Evolutionary conservation across 768 basidiomycete species (phyloP), one percentile per base, ranked within the genome.

Genomic region (Hemileccinum rubropunctum): DNA sequence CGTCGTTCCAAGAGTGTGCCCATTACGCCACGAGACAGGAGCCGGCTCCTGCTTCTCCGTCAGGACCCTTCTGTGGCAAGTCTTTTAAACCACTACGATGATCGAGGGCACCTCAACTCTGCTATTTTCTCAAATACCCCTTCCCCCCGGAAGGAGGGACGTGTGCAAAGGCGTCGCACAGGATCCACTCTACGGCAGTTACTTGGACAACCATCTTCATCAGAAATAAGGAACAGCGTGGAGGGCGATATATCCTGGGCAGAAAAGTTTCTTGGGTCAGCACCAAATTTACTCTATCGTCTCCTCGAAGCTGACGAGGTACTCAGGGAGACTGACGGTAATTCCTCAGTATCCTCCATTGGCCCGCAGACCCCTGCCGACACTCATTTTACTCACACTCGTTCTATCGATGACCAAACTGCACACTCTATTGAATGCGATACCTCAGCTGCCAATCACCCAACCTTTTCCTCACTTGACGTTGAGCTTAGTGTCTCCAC

Each of bases 221-320:
- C 50, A 26, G 54, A 58, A 14, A 38, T 61, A 14, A 51, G 56
- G 23, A 69, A 73, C 48, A 61, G 73, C 54, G 68, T 61, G 1
- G 86, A 88, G 63, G 82, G 87, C 7, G 88, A 91, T 57, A 88
- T 91, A 47, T 90, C 88, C 2, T 91, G 88, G 88, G 88, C 88
- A 12, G 88, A 91, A 69, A 77, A 79, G 37, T 83, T 80, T 65
- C 72, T 90, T 46, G 78, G 76, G 88, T 89, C 57, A 50, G 81
- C 60, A 0, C 6, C 13, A 23, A 26, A 32, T 35, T 12, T 7
- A 13, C 39, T 33, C 14, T 36, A 33, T 34, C 28, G 9, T 21
- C n/a, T 38, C n/a, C 21, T 30, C 41, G 18, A 37, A 30, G 17
- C 54, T 65, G 30, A 67, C 33, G 10, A 35, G 27, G 15, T 18